These are phyloP conservation scores for Papiliotrema terrestris DNA, from an alignment of 1,284 basidiomycete genomes.

Conservation along the genomic window DNA sequence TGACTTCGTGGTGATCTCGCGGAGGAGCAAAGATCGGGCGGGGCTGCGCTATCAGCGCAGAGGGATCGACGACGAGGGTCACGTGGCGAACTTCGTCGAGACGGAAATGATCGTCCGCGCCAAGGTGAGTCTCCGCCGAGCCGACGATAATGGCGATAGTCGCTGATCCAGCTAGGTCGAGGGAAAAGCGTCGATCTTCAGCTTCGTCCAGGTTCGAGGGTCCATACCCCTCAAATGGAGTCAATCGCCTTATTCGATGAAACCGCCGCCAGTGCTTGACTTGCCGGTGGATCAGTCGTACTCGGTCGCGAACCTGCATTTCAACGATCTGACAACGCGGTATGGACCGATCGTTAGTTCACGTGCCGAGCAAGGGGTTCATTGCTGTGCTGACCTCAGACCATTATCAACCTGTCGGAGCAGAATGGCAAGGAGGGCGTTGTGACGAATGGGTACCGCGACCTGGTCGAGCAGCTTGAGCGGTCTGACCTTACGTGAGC, in stretches of 20 bases:
- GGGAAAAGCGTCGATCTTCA: constrained; percentile 69
- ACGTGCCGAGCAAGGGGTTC: neutral
- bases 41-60: constrained; percentile 56
- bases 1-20: constrained; percentile 52
- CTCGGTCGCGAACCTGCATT: constrained; percentile 69
- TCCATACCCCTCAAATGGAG: constrained; percentile 89
- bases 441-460: constrained; percentile 73
- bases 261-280: constrained; percentile 81
- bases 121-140: constrained; percentile 60
- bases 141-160: too few species aligned
- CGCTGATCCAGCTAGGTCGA: too few species aligned
- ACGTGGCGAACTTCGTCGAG: constrained; percentile 57
- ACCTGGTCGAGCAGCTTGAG: constrained; percentile 61
- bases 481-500: constrained; percentile 63
- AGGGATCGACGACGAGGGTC: constrained; percentile 54
- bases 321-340: constrained; percentile 60
- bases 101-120: constrained; percentile 67
- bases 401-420: constrained; percentile 84
- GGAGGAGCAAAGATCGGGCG: constrained; percentile 53
- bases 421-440: constrained; percentile 79
- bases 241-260: constrained; percentile 67
- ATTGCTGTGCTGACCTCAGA: constrained; percentile 51
- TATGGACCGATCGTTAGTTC: constrained; percentile 72
- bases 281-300: constrained; percentile 69
- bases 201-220: constrained; percentile 83